Base-by-base conservation (phyloP, 192 early-diverging fungal genomes). In the Coemansia sp. region DNA sequence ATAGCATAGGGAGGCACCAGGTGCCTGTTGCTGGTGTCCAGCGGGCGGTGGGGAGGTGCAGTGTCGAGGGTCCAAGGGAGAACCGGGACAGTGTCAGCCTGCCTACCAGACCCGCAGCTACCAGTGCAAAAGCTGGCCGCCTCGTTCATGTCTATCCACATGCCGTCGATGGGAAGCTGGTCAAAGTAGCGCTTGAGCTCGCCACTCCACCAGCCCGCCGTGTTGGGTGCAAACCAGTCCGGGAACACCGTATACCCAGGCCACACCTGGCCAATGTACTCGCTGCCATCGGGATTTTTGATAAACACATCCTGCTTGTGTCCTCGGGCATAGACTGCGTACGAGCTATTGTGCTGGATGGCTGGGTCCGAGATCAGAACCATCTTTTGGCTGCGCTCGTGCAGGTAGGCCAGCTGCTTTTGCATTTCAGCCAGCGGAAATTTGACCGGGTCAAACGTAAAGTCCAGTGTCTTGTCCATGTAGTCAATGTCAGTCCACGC, bases 111-210 rank as follows among this genome's bases (percentile, higher is more conserved):
- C 37, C 79, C 76, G 18, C 86, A 87, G 22, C 73, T 59, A 8
- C 87, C 87, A n/a, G 76, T 71, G 62, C 87, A 88, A 53, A 88
- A 88, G 58, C 72, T 85, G 10, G 80, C 70, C 1, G 86, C 76
- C 63, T 87, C 87, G 67, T 88, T 88, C 87, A 88, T 88, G 57
- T 88, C 87, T 32, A 88, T 85, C 87, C 87, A 88, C 29, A 87
- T 68, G 38, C 83, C 75, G 55, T 84, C 86, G 17, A 86, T 77
- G 0, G 73, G 60, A 8, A 76, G 67, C 37, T 48, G 24, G 40
- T 63, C 68, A 58, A 70, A 60, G 33, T 56, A 76, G 21, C 60
- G 73, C 24, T 15, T 6, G 8, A 88, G 61, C 61, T 82, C 83
- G 4, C 67, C 68, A 14, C 57, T 46, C 69, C 82, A 87, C 71